Percentiles rank a stretch among this genome's conserved stretches.
phyloP scores from a whole-genome alignment of 371 early-diverging fungal species.

The Mortierella sp. region DNA sequence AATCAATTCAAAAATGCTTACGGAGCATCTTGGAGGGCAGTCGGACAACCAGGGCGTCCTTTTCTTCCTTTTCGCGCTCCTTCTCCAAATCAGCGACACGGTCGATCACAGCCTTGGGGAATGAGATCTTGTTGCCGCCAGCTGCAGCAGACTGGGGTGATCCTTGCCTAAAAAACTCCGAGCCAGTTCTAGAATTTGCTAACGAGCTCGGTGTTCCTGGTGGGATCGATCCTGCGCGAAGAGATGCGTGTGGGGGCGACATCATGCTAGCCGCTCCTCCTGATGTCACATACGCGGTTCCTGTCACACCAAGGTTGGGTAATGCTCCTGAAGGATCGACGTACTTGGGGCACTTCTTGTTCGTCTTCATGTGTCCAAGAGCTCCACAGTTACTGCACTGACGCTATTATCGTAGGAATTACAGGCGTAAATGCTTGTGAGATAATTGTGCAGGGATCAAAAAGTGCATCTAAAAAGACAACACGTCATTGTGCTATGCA shows the following conservation, averaged over 20 bases:
- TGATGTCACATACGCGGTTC: conserved; percentile 39
- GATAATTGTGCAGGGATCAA: not conserved
- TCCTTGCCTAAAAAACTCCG: conserved; percentile 35
- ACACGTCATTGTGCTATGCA: conserved; percentile 38
- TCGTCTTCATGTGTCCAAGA: conserved; percentile 92
- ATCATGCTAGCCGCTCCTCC: conserved; percentile 42
- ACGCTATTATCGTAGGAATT: conserved; percentile 56
- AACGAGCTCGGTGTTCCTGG: conserved; percentile 24
- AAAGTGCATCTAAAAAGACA: not conserved
- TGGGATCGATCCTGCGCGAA: conserved; percentile 35
- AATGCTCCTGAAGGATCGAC: conserved; percentile 60
- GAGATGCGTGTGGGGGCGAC: conserved; percentile 39
- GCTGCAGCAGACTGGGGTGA: conserved; percentile 33
- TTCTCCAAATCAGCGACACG: conserved; percentile 46
- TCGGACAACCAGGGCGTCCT: conserved; percentile 49
- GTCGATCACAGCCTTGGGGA: conserved; percentile 55
- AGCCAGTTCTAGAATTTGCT: conserved; percentile 15
- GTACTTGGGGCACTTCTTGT: conserved; percentile 85
- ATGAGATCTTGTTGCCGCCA: conserved; percentile 52
- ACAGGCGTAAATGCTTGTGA: not conserved
- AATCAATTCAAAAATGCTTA: conserved; percentile 15
- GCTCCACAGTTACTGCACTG: conserved; percentile 89
- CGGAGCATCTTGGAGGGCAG: conserved; percentile 54
- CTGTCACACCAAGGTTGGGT: conserved; percentile 46
- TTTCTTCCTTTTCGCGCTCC: conserved; percentile 50